These are phyloP conservation scores for Kluyveromyces lactis DNA, from an alignment of 805 yeast species.

Conservation along the genomic window DNA sequence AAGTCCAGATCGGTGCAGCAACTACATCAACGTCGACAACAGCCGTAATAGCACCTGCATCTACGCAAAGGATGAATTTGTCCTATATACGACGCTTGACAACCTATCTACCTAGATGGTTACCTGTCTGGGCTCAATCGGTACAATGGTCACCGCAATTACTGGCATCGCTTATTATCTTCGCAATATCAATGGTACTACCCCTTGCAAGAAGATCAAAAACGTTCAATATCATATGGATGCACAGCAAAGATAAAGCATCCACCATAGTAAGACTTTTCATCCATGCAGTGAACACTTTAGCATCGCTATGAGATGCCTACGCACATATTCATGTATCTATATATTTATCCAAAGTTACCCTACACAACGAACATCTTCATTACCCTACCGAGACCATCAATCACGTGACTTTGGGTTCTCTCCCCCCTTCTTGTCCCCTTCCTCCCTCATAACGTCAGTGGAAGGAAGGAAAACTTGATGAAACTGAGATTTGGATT, in stretches of 20 bases:
- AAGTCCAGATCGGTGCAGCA: not conserved
- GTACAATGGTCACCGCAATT: slow-evolving; percentile 2
- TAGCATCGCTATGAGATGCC: not conserved
- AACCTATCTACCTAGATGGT: not conserved
- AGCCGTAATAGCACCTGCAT: not conserved
- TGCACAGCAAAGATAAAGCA: not conserved
- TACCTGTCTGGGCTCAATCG: not conserved
- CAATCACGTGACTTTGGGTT: too few species aligned
- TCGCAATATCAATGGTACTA: not conserved
- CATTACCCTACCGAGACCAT: too few species aligned
- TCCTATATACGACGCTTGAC: not conserved
- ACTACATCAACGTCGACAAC: not conserved
- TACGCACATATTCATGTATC: too few species aligned
- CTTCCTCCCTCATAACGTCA: too few species aligned
- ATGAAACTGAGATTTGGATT: too few species aligned
- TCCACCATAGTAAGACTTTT: not conserved
- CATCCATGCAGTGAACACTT: not conserved
- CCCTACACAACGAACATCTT: too few species aligned
- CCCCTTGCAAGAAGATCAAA: slow-evolving; percentile 3
- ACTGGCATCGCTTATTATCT: not conserved
- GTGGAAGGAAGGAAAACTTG: too few species aligned
- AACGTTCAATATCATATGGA: slow-evolving; percentile 4
- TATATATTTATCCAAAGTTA: too few species aligned
- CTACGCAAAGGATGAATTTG: not conserved
- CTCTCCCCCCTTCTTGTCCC: too few species aligned